Percentiles rank a stretch among this genome's conserved stretches.
Conservation (phyloP, 106 monocot species). For the Dioscorea zingiberensis region DNA sequence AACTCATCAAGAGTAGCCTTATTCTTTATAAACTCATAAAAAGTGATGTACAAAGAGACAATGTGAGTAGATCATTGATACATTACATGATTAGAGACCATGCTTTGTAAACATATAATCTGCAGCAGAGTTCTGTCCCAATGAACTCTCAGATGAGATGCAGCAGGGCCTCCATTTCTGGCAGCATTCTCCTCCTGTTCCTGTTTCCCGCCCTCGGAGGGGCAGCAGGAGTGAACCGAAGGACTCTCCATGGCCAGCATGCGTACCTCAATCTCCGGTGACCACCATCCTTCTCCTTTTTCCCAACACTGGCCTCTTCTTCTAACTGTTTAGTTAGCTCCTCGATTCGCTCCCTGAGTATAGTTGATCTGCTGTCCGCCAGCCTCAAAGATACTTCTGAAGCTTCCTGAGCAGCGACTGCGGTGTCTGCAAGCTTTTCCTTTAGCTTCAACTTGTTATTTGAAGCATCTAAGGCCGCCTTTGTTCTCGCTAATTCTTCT, state of each 20-base stretch:
- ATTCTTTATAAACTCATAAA: too few relatives aligned
- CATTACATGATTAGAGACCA: too few relatives aligned
- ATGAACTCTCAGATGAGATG: neutral
- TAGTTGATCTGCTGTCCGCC: slow-evolving; percentile 50
- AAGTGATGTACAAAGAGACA: too few relatives aligned
- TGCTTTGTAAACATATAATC: too few relatives aligned
- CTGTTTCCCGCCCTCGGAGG: slow-evolving; percentile 1
- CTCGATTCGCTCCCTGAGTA: slow-evolving; percentile 40
- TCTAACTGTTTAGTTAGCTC: slow-evolving; percentile 55
- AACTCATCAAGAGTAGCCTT: too few relatives aligned
- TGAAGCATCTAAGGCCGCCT: slow-evolving; percentile 20
- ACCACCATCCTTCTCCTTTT: slow-evolving; percentile 10
- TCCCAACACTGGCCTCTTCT: slow-evolving; percentile 27
- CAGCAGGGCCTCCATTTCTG: slow-evolving; percentile 48
- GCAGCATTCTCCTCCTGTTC: slow-evolving; percentile 21
- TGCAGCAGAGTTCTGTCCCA: too few relatives aligned
- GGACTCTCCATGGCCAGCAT: slow-evolving; percentile 63
- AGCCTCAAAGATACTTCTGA: slow-evolving; percentile 47
- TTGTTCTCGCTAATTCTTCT: slow-evolving; percentile 40
- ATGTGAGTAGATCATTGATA: too few relatives aligned
- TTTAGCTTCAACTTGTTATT: slow-evolving; percentile 46
- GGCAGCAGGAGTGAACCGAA: slow-evolving; percentile 11
- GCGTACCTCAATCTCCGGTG: slow-evolving; percentile 29
- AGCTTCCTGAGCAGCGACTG: slow-evolving; percentile 75
- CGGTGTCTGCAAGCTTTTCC: slow-evolving; percentile 49